A percentile compares a stretch with the other conserved stretches of the same genome.
Evolutionary conservation across 495 filamentous ascomycete species (phyloP).

Genomic region (Daldinia loculata): DNA sequence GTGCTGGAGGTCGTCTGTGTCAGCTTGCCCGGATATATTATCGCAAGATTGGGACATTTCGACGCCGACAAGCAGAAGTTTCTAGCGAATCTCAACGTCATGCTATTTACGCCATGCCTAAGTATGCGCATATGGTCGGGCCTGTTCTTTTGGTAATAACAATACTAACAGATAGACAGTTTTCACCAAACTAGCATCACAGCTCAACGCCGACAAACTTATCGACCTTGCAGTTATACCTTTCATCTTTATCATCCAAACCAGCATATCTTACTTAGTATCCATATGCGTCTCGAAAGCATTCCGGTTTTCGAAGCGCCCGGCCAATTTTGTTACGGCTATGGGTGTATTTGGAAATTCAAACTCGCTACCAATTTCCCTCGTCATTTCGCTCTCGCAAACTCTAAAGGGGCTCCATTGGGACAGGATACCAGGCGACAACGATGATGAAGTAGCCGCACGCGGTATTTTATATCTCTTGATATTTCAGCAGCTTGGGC

Average conservation of each 20-base stretch:
- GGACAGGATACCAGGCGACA: conserved; percentile 88
- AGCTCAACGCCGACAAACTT: conserved; percentile 89
- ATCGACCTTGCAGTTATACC: conserved; percentile 92
- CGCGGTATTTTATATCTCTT: conserved; percentile 94
- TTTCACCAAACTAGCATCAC: conserved; percentile 96
- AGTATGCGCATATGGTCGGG: conserved; percentile 64
- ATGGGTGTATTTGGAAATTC: conserved; percentile 99
- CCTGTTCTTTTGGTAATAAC: conserved; percentile 14
- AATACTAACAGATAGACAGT: conserved; percentile 60
- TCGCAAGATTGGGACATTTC: conserved; percentile 89
- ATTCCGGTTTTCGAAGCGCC: conserved; percentile 82
- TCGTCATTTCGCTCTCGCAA: conserved; percentile 91
- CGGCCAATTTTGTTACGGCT: conserved; percentile 91
- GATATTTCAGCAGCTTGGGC: conserved; percentile 97
- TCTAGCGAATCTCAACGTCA: conserved; percentile 91
- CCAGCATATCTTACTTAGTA: conserved; percentile 80
- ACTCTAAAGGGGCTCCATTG: conserved; percentile 92
- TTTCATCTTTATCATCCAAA: conserved; percentile 89
- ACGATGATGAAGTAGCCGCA: conserved; percentile 92
- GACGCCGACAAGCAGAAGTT: conserved; percentile 95
- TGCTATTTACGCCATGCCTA: conserved; percentile 93
- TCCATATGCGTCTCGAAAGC: conserved; percentile 72
- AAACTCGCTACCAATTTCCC: conserved; percentile 95
- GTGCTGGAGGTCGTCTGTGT: conserved; percentile 97
- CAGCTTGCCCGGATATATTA: conserved; percentile 91